Evolutionary conservation across 441 rosid genomes (phyloP).

Genomic region (Gossypium trilobum): DNA sequence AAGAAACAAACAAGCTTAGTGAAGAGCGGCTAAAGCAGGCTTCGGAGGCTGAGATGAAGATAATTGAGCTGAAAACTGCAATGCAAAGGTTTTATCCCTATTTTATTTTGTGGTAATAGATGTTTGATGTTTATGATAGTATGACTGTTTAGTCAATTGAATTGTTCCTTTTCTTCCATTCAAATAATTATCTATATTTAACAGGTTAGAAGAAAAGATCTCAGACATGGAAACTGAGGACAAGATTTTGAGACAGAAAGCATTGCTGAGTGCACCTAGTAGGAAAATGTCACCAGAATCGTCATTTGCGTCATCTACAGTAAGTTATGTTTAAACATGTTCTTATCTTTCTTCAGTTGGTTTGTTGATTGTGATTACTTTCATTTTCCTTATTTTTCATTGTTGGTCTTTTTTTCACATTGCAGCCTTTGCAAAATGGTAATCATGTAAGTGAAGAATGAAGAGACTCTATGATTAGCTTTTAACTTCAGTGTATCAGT

Average conservation of each 20-base stretch:
- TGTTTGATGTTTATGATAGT: constrained; percentile 6
- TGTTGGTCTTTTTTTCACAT: constrained; percentile 9
- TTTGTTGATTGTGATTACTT: constrained; percentile 10
- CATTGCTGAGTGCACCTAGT: constrained; percentile 37
- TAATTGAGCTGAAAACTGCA: constrained; percentile 69
- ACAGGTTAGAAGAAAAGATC: constrained; percentile 78
- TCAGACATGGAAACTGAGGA: constrained; percentile 72
- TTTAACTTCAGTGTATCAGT: constrained; percentile 11
- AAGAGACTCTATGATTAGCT: constrained; percentile 8
- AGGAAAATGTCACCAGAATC: constrained; percentile 42
- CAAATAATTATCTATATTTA: constrained; percentile 18
- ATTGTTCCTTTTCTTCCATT: constrained; percentile 9
- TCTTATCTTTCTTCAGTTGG: background rate
- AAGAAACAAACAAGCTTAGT: constrained; percentile 65
- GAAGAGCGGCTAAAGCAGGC: constrained; percentile 77
- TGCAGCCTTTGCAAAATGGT: constrained; percentile 80
- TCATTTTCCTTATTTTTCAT: constrained; percentile 18
- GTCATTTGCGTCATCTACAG: constrained; percentile 37
- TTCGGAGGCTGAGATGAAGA: constrained; percentile 64
- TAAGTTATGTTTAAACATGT: constrained; percentile 21
- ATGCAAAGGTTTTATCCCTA: constrained; percentile 59
- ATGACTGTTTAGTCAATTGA: constrained; percentile 8
- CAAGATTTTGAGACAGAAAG: constrained; percentile 56
- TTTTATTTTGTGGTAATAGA: background rate
- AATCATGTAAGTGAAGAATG: constrained; percentile 44